These are phyloP conservation scores for Aspergillus viridinutans DNA, from an alignment of 2,329 filamentous ascomycete genomes.

Conservation along the genomic window DNA sequence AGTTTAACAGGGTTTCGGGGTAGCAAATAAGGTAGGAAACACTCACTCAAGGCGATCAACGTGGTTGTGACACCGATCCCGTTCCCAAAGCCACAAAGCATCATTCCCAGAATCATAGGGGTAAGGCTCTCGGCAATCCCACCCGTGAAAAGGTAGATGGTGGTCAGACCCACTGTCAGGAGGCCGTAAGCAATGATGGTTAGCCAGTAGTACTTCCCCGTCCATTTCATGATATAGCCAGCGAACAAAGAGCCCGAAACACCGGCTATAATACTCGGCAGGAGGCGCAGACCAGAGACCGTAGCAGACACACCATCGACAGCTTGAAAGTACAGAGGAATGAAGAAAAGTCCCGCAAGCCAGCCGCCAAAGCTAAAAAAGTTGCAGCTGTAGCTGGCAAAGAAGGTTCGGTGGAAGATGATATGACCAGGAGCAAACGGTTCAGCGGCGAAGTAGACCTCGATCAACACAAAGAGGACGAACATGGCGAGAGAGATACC, in stretches of 20 bases:
- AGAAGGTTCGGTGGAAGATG: slow-evolving; percentile 62
- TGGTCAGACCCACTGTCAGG: slow-evolving; percentile 52
- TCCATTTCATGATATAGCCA: slow-evolving; percentile 65
- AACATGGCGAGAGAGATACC: slow-evolving; percentile 57
- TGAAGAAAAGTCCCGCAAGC: slow-evolving; percentile 62
- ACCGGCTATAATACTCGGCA: slow-evolving; percentile 61
- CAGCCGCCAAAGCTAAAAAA: slow-evolving; percentile 65
- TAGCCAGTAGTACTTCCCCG: slow-evolving; percentile 67
- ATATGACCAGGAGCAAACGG: slow-evolving; percentile 73
- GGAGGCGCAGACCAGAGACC: slow-evolving; percentile 59
- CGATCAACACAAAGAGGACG: slow-evolving; percentile 63
- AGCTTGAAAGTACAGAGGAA: slow-evolving; percentile 76
- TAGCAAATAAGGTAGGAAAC: background rate
- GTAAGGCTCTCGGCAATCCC: slow-evolving; percentile 46
- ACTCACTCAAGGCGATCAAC: slow-evolving; percentile 61
- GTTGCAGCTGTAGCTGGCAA: slow-evolving; percentile 66
- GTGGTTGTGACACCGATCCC: slow-evolving; percentile 65
- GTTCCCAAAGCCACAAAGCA: slow-evolving; percentile 51
- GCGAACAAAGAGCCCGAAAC: slow-evolving; percentile 62
- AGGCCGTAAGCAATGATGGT: slow-evolving; percentile 56
- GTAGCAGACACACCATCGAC: slow-evolving; percentile 62
- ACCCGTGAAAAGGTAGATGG: slow-evolving; percentile 57
- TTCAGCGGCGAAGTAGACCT: slow-evolving; percentile 62
- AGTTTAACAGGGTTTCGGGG: slow-evolving; percentile 4
- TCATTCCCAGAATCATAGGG: slow-evolving; percentile 56